phyloP scores from a whole-genome alignment of 768 basidiomycete species.

The Podaxis sp. region DNA sequence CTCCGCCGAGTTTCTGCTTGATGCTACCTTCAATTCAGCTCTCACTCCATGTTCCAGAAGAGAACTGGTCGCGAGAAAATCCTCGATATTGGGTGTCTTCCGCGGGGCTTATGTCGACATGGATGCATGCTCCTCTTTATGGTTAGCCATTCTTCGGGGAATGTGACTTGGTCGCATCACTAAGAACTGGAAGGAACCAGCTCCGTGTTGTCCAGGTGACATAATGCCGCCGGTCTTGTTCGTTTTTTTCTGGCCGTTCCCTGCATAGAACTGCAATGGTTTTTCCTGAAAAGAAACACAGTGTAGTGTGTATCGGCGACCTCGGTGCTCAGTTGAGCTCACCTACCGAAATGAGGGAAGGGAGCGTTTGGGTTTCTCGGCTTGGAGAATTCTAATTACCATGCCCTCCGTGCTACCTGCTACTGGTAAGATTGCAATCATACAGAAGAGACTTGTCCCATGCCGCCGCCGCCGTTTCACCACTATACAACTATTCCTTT shows the following conservation, averaged over 20 bases:
- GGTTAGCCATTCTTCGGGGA: neutral
- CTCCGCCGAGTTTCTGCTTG: neutral
- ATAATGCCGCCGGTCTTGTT: neutral
- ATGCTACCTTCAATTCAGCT: neutral
- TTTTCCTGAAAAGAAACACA: too few species aligned
- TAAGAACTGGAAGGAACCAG: neutral
- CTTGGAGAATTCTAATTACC: too few species aligned
- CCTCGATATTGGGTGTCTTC: neutral
- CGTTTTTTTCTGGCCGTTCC: neutral
- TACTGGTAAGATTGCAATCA: too few species aligned
- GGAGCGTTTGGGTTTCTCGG: too few species aligned
- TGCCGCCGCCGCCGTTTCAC: too few species aligned
- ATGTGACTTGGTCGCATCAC: neutral
- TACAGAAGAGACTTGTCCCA: too few species aligned
- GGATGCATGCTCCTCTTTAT: neutral
- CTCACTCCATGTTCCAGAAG: slow-evolving; percentile 4
- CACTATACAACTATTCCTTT: too few species aligned
- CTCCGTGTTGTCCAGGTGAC: neutral
- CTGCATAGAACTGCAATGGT: too few species aligned
- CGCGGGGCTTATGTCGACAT: neutral
- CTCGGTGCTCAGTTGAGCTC: too few species aligned
- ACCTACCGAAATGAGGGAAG: too few species aligned
- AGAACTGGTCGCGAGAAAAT: neutral
- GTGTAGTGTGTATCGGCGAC: too few species aligned
- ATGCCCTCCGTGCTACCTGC: too few species aligned